Evolutionary conservation across 805 yeast genomes (phyloP).

Genomic region (Schwanniomyces vanrijiae): DNA sequence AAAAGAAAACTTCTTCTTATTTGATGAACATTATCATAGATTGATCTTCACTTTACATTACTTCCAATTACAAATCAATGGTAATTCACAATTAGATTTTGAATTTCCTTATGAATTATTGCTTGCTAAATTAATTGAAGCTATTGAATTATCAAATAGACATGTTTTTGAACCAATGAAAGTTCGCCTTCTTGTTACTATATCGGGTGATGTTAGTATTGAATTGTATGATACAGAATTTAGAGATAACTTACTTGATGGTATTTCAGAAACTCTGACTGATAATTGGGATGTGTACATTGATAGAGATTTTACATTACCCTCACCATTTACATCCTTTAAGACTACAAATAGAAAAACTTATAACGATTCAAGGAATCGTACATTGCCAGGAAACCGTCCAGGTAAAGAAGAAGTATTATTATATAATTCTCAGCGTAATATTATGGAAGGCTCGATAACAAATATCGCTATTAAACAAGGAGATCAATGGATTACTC

Average conservation of each 20-base stretch:
- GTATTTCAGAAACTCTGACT: constrained; percentile 14
- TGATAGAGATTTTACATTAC: constrained; percentile 50
- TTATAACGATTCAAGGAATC: constrained; percentile 61
- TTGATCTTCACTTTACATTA: constrained; percentile 52
- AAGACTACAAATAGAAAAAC: constrained; percentile 76
- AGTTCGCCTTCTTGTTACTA: constrained; percentile 28
- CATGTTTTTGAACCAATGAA: constrained; percentile 28
- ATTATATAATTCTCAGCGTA: constrained; percentile 52
- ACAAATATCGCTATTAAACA: constrained; percentile 72
- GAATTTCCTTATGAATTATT: constrained; percentile 44
- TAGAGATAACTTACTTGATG: constrained; percentile 29
- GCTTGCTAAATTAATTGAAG: constrained; percentile 26
- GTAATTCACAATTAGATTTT: constrained; percentile 23
- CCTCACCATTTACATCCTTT: constrained; percentile 80
- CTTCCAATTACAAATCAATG: constrained; percentile 34
- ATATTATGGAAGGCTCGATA: constrained; percentile 78
- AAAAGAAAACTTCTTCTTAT: constrained; percentile 52
- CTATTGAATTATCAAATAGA: constrained; percentile 22
- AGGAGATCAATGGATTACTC: constrained; percentile 71
- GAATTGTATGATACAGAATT: constrained; percentile 31
- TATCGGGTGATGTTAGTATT: constrained; percentile 28
- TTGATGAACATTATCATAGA: constrained; percentile 64
- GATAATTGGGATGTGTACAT: constrained; percentile 60
- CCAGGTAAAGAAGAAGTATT: constrained; percentile 68
- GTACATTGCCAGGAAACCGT: constrained; percentile 39